Base-by-base conservation (phyloP, 2,329 filamentous ascomycete genomes). In the Colletotrichum acutatum region DNA sequence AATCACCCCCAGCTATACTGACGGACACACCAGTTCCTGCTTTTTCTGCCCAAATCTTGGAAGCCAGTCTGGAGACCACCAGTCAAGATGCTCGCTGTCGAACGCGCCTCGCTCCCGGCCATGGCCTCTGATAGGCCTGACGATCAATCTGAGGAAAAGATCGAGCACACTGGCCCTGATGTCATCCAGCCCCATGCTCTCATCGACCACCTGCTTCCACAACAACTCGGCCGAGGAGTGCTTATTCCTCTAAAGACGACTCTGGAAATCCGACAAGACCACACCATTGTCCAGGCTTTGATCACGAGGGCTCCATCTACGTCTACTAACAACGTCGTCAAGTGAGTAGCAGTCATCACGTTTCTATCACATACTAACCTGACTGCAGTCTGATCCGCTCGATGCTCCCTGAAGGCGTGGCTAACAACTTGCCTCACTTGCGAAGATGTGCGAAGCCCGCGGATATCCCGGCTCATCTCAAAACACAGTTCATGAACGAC, bases 381-480 rank as follows among this genome's bases (percentile, higher is more conserved):
- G 4, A 9, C 6, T 34, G 4, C 30, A 75, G 74, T 26, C 58
- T 72, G 26, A 82, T 91, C 77, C 87, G 89, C 77, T 83, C 84
- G 66, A 81, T 90, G 79, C 83, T 90, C 74, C 88, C 89, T 78
- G 88, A 90, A 78, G 89, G 89, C 80, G 87, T 88, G 78, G 88
- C 87, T 87, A 89, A 91, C 82, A 89, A 88, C 85, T 85, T 92
- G 77, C 88, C 90, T 83, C 91, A 96, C 83, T 86, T 96, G 68
- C 92, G 93, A 75, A 90, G 93, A 80, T 94, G 94, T 80, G 93
- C 92, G 71, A 95, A 95, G 81, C 89, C 89, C 59, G 85, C 86
- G 66, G 92, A 93, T 78, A 86, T 95, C 9, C 92, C 93, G 11
- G 84, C 87, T 30, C 91, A 92, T 76, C 85, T 93, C 74, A 91